Conservation (phyloP, 306 rosid species). For the Ziziphus jujuba region DNA sequence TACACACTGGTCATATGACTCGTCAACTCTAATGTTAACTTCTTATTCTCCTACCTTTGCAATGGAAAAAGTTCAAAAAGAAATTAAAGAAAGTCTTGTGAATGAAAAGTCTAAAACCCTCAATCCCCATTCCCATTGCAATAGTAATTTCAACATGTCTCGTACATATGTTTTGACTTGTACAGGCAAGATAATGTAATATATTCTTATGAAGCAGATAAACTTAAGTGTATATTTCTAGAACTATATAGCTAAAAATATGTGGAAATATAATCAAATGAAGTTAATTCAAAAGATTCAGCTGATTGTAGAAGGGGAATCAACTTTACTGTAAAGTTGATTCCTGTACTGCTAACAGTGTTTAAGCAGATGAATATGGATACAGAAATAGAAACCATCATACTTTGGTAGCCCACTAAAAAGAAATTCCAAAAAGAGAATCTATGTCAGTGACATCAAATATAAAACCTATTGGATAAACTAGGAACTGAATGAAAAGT, state of each 20-base stretch:
- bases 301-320: constrained; percentile 2
- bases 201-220: background rate
- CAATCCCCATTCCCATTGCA: background rate
- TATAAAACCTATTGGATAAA: constrained; percentile 12
- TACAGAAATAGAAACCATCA: constrained; percentile 96
- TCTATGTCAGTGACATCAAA: constrained; percentile 21
- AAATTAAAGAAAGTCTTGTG: background rate
- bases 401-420: constrained; percentile 85
- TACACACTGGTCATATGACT: too few relatives aligned
- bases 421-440: constrained; percentile 14
- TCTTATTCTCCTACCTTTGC: background rate
- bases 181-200: too few relatives aligned
- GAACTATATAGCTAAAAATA: too few relatives aligned
- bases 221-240: background rate
- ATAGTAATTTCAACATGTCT: too few relatives aligned
- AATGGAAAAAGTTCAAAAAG: background rate
- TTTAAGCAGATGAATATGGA: constrained; percentile 41
- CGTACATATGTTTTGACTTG: too few relatives aligned
- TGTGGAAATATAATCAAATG: background rate
- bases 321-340: constrained; percentile 90
- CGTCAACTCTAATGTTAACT: background rate
- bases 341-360: constrained; percentile 6
- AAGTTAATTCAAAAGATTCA: background rate
- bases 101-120: background rate
- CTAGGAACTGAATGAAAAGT: background rate